Percentiles rank a stretch among this genome's conserved stretches.
Evolutionary conservation across 257 asterid species (phyloP).

Genomic region (Lithospermum erythrorhizon): DNA sequence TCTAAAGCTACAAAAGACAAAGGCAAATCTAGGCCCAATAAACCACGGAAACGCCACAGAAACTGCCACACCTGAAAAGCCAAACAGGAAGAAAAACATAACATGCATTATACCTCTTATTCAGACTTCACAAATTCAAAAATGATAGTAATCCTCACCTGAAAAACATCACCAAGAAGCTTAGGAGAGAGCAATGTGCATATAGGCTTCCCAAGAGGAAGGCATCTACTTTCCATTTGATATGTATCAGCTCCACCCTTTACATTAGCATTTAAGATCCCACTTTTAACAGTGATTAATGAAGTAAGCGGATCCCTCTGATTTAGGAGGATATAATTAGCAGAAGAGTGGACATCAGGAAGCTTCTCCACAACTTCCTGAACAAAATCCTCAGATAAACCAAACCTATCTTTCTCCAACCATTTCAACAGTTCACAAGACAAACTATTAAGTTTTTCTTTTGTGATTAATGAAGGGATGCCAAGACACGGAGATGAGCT

Average conservation of each 20-base stretch:
- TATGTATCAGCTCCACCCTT: constrained; percentile 25
- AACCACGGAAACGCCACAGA: constrained; percentile 59
- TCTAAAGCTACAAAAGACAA: constrained; percentile 65
- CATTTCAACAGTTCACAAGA: constrained; percentile 49
- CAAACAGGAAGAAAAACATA: constrained; percentile 8
- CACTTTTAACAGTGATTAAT: constrained; percentile 55
- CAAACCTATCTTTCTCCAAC: constrained; percentile 73
- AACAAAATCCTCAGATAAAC: constrained; percentile 65
- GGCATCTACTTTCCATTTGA: constrained; percentile 17
- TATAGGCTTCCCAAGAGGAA: constrained; percentile 68
- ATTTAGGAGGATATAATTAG: constrained; percentile 40
- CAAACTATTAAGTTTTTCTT: constrained; percentile 33
- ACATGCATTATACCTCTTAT: constrained; percentile 10
- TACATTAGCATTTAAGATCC: constrained; percentile 28
- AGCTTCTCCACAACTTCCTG: constrained; percentile 76
- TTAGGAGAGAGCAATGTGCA: constrained; percentile 55
- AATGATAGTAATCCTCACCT: constrained; percentile 34
- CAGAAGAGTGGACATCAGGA: constrained; percentile 57
- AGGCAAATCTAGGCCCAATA: constrained; percentile 53
- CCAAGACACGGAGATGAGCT: constrained; percentile 24
- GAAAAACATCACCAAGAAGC: constrained; percentile 72
- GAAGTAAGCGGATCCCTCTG: constrained; percentile 36
- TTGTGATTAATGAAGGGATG: constrained; percentile 36
- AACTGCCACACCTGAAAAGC: constrained; percentile 74
- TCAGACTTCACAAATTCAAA: constrained; percentile 6